phyloP scores from a whole-genome alignment of 192 early-diverging fungal species.

The Chytriomyces sp. region DNA sequence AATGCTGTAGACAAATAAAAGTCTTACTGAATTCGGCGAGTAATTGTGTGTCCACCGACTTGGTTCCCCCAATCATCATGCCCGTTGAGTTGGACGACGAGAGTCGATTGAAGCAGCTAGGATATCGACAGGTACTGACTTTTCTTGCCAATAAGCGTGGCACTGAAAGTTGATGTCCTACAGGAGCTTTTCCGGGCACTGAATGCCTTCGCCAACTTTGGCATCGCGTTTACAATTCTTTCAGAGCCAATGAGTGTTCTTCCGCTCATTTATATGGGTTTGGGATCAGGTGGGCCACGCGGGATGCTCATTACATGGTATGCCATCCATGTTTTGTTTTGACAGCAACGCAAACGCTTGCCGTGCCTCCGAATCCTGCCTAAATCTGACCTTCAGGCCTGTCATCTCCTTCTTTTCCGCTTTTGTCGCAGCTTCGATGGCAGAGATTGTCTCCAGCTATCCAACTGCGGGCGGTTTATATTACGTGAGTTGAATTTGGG shows the following conservation, averaged over 20 bases:
- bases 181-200: conserved; percentile 29
- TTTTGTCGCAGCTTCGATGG: conserved; percentile 28
- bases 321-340: neutral
- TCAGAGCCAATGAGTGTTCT: conserved; percentile 28
- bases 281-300: conserved; percentile 24
- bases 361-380: neutral
- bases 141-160: neutral
- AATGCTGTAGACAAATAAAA: neutral
- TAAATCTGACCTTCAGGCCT: conserved; percentile 4
- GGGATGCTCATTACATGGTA: conserved; percentile 36
- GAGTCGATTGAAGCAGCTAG: conserved; percentile 16
- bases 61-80: neutral
- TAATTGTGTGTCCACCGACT: conserved; percentile 59
- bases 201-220: conserved; percentile 33
- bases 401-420: conserved; percentile 22
- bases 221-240: conserved; percentile 30
- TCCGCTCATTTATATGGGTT: conserved; percentile 26
- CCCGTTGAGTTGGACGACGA: neutral
- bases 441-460: conserved; percentile 34
- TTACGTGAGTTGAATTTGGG: conserved; percentile 26
- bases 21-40: too few species aligned
- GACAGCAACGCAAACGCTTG: neutral
- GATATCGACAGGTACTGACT: conserved; percentile 26
- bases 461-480: conserved; percentile 33
- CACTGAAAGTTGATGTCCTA: neutral